Evolutionary conservation across 2,329 filamentous ascomycete genomes (phyloP).

Genomic region (Xylariaceae sp.): DNA sequence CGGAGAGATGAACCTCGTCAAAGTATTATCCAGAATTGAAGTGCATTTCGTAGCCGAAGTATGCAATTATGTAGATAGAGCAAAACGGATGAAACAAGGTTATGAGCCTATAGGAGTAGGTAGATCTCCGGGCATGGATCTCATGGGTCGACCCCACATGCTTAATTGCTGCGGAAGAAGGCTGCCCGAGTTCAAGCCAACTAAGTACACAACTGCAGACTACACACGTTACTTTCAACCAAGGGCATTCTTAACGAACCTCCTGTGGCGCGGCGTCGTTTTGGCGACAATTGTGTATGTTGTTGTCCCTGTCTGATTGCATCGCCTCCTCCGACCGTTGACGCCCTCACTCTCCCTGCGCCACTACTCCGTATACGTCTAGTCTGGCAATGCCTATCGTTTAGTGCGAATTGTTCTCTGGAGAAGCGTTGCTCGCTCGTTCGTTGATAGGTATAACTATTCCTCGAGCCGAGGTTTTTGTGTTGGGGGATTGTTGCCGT

Average conservation of each 20-base stretch:
- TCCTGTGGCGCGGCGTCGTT: slow-evolving; percentile 12
- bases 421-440: too few relatives aligned
- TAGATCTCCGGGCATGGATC: too few relatives aligned
- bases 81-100: neutral
- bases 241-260: neutral
- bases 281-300: slow-evolving; percentile 10
- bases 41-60: too few relatives aligned
- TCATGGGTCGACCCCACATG: neutral
- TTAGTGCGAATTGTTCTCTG: neutral
- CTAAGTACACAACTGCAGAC: too few relatives aligned
- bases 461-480: too few relatives aligned
- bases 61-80: too few relatives aligned
- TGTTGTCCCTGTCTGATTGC: neutral
- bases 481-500: neutral
- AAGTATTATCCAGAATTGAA: too few relatives aligned
- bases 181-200: too few relatives aligned
- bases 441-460: too few relatives aligned
- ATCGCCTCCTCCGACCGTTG: neutral
- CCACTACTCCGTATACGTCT: neutral
- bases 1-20: too few relatives aligned
- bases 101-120: neutral
- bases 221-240: neutral
- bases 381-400: neutral
- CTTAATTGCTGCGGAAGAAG: too few relatives aligned
- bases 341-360: neutral